Base-by-base conservation (phyloP, 805 yeast species). In the Torulaspora gathmanii region DNA sequence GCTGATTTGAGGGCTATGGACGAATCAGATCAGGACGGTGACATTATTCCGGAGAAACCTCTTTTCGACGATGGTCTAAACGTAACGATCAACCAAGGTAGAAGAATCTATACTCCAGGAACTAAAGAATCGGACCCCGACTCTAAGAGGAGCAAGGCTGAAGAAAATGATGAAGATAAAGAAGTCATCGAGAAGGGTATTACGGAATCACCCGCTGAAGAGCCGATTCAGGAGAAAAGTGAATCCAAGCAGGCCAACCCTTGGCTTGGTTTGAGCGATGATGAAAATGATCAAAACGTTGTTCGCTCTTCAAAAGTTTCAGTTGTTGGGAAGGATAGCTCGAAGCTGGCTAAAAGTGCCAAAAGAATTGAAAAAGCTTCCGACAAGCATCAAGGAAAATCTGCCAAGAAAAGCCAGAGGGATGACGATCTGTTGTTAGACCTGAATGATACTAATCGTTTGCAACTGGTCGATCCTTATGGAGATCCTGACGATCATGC, bases 41-140 rank as follows among this genome's bases (percentile, higher is more conserved):
- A 58, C 22, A 70, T 61, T 17, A 69, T 63, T 17, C 62, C 60
- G 11, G 66, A 62, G 10, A 69, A 65, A 9, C 29, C 22, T 27
- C 65, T 58, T 5, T 34, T 27, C 10, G 68, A 60, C 27, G 63
- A 62, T 40, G 69, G 75, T 15, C 78, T 80, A 16, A 79, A 78
- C 53, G 66, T 73, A 12, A 56, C 62, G 13, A 63, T 79, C 37
- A 88, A 87, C 60, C 74, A 75, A 50, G 98, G 98, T 33, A 80
- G 96, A 69, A 74, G 95, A 64, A 71, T 79, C 11, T 89, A 86
- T 58, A 78, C 90, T 3, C 93, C 95, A 4, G 60, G 59, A 20
- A 59, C 63, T 5, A 48, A 46, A 30, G 60, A 63, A 6, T 49
- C 47, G 29, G 25, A 45, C 10, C 39, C 48, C 13, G 36, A 16